phyloP scores from a whole-genome alignment of 257 asterid genomes.

The Fraxinus excelsior region DNA sequence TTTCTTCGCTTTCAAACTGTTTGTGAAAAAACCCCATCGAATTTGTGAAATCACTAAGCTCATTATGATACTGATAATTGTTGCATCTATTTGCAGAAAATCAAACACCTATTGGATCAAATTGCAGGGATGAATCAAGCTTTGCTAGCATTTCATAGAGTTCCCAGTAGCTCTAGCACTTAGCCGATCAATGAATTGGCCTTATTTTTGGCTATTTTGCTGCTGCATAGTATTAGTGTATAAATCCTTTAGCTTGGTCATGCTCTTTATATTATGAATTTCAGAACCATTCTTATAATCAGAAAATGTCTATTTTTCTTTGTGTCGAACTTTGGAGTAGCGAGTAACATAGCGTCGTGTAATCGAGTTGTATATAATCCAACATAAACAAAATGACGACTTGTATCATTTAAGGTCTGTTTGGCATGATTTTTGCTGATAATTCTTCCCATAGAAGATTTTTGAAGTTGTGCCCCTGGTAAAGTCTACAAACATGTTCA shows the following conservation, averaged over 20 bases:
- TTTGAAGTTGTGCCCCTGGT: too few relatives aligned
- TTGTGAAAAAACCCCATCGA: conserved; percentile 40
- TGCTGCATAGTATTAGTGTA: too few relatives aligned
- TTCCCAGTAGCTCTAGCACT: conserved; percentile 17
- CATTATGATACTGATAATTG: not conserved
- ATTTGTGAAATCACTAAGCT: not conserved
- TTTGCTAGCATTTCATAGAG: conserved; percentile 43
- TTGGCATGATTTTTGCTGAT: too few relatives aligned
- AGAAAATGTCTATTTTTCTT: too few relatives aligned
- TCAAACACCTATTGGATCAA: conserved; percentile 61
- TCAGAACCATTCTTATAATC: too few relatives aligned
- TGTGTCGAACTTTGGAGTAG: not conserved
- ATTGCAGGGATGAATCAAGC: conserved; percentile 66
- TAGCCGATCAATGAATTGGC: not conserved
- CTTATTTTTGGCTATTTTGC: too few relatives aligned
- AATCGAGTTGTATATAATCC: not conserved
- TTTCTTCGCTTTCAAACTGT: conserved; percentile 27
- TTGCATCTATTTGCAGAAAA: conserved; percentile 48
- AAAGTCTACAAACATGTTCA: too few relatives aligned
- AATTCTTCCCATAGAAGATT: too few relatives aligned
- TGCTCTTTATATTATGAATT: too few relatives aligned
- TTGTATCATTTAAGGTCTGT: too few relatives aligned
- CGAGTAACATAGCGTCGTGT: not conserved
- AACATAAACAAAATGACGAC: too few relatives aligned
- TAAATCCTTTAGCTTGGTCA: too few relatives aligned